Conservation (phyloP, 169 alveolate genomes). For the Plasmodium knowlesi region DNA sequence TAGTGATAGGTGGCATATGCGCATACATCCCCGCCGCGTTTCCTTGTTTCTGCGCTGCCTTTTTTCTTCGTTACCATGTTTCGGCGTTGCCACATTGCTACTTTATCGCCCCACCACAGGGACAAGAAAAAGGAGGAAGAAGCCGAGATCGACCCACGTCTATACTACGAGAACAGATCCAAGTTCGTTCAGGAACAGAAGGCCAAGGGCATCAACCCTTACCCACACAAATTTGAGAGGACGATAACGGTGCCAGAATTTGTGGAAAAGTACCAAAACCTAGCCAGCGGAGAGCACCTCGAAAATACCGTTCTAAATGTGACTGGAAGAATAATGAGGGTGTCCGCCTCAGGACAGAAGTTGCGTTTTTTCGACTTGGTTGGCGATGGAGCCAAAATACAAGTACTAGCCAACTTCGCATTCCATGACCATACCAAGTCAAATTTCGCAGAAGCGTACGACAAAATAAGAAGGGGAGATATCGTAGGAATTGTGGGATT, state of each 20-base stretch:
- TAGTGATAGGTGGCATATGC: not conserved
- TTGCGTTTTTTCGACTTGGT: constrained; percentile 92
- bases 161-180: constrained; percentile 80
- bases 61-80: not conserved
- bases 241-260: constrained; percentile 90
- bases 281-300: constrained; percentile 91
- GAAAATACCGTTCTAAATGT: constrained; percentile 87
- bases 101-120: not conserved
- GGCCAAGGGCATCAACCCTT: constrained; percentile 76
- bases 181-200: constrained; percentile 79
- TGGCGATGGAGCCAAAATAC: constrained; percentile 92
- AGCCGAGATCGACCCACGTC: constrained; percentile 82
- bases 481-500: constrained; percentile 81
- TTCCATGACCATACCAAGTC: constrained; percentile 84
- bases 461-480: constrained; percentile 80
- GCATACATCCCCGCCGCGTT: not conserved
- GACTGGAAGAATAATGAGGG: constrained; percentile 94
- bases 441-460: constrained; percentile 79
- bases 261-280: constrained; percentile 87
- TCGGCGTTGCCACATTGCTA: not conserved
- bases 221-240: constrained; percentile 87
- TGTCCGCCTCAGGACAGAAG: constrained; percentile 92
- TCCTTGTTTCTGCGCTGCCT: not conserved
- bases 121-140: constrained; percentile 71
- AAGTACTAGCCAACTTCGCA: constrained; percentile 89